A percentile compares a stretch with the other conserved stretches of the same genome.
phyloP scores from a whole-genome alignment of 257 asterid genomes.

The Nicotiana sylvestris region DNA sequence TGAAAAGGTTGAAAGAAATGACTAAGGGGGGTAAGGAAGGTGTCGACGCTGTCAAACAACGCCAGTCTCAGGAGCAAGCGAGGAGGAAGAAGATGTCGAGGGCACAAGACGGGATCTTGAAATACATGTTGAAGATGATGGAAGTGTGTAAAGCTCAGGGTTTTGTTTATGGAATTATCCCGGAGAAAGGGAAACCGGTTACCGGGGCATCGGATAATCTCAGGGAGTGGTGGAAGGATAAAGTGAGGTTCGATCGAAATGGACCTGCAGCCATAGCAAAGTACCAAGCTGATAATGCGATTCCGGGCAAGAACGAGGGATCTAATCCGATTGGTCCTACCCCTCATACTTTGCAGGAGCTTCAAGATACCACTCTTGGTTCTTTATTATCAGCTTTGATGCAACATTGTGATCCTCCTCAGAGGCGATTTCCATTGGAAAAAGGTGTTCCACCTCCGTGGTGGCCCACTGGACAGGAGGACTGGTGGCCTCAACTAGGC shows the following conservation, averaged over 20 bases:
- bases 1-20: slow-evolving; percentile 47
- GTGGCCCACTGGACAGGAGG: slow-evolving; percentile 64
- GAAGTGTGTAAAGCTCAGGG: slow-evolving; percentile 67
- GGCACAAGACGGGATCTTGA: slow-evolving; percentile 63
- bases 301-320: slow-evolving; percentile 36
- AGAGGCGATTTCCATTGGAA: slow-evolving; percentile 56
- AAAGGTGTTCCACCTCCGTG: slow-evolving; percentile 57
- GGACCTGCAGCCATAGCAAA: slow-evolving; percentile 59
- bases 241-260: slow-evolving; percentile 54
- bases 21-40: slow-evolving; percentile 41
- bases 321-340: slow-evolving; percentile 37
- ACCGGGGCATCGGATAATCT: slow-evolving; percentile 59
- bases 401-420: slow-evolving; percentile 72
- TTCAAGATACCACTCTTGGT: slow-evolving; percentile 62
- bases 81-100: slow-evolving; percentile 63
- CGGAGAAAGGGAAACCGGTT: slow-evolving; percentile 61
- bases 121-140: slow-evolving; percentile 66
- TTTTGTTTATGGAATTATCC: slow-evolving; percentile 52
- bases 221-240: slow-evolving; percentile 69
- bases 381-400: slow-evolving; percentile 53
- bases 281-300: slow-evolving; percentile 35
- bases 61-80: slow-evolving; percentile 62
- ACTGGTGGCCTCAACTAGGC: slow-evolving; percentile 65
- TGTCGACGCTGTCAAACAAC: slow-evolving; percentile 38
- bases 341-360: slow-evolving; percentile 58